A percentile compares a stretch with the other conserved stretches of the same genome.
These are phyloP conservation scores for Talaromyces sp. DNA, from an alignment of 2,329 filamentous ascomycete species.

Conservation along the genomic window DNA sequence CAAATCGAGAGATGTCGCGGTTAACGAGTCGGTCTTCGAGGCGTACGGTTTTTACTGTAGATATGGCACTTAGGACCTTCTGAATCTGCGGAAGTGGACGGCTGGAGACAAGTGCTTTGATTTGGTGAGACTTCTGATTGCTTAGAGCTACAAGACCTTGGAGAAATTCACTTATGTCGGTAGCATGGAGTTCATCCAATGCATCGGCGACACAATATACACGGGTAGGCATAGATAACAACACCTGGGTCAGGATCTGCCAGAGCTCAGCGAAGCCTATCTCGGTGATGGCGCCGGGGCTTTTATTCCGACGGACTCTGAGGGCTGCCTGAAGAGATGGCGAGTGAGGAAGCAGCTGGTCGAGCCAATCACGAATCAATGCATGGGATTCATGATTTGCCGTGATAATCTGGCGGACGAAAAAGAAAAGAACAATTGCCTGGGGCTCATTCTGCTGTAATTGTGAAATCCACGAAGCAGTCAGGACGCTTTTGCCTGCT, in stretches of 20 bases:
- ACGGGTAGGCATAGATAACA: not conserved
- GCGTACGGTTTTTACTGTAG: slow-evolving; percentile 23
- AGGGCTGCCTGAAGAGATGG: slow-evolving; percentile 28
- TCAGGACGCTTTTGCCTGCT: slow-evolving; percentile 23
- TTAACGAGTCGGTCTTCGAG: slow-evolving; percentile 17
- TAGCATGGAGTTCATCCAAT: slow-evolving; percentile 11
- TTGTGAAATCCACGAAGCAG: slow-evolving; percentile 17
- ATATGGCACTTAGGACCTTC: not conserved
- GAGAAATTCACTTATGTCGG: not conserved
- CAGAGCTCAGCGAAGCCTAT: slow-evolving; percentile 20
- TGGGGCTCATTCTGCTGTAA: not conserved
- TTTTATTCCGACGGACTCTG: not conserved
- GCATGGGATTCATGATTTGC: slow-evolving; percentile 20
- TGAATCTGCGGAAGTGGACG: not conserved
- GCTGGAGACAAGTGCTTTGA: slow-evolving; percentile 1
- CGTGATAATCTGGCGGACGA: slow-evolving; percentile 24
- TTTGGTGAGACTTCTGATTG: not conserved
- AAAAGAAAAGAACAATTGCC: slow-evolving; percentile 18
- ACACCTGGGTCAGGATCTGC: not conserved
- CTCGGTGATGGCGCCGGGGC: not conserved
- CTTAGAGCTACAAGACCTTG: not conserved
- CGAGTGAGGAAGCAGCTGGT: slow-evolving; percentile 5
- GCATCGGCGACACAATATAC: slow-evolving; percentile 8
- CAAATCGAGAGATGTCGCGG: slow-evolving; percentile 22
- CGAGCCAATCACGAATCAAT: slow-evolving; percentile 20